phyloP scores from a whole-genome alignment of 176 grass and related monocot genomes.

The Oryza glaberrima region DNA sequence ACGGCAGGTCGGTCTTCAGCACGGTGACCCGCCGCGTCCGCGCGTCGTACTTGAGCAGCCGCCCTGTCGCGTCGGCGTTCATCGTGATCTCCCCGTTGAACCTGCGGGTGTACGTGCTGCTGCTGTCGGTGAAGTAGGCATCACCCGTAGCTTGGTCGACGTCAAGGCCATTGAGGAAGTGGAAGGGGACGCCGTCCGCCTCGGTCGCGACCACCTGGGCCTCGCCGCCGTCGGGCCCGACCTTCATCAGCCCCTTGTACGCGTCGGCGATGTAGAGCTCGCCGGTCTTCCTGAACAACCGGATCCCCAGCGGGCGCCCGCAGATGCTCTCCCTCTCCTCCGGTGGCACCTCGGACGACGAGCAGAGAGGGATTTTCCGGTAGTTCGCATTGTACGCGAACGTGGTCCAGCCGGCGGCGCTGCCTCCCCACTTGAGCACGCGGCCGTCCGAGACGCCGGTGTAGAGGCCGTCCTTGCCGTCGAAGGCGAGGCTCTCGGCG shows the following conservation, averaged over 20 bases:
- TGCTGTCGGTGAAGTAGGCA: constrained; percentile 72
- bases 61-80: constrained; percentile 39
- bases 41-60: constrained; percentile 53
- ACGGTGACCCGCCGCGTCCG: constrained; percentile 31
- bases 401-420: constrained; percentile 37
- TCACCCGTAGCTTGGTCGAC: constrained; percentile 57
- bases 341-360: not conserved
- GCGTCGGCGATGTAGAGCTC: constrained; percentile 72
- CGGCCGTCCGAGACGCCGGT: constrained; percentile 63
- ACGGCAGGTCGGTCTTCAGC: constrained; percentile 23
- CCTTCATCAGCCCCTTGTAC: constrained; percentile 55
- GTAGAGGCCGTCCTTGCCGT: constrained; percentile 47
- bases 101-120: constrained; percentile 43
- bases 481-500: constrained; percentile 67
- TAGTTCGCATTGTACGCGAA: constrained; percentile 51
- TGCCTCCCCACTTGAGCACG: constrained; percentile 59
- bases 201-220: constrained; percentile 25
- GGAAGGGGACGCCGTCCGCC: constrained; percentile 54
- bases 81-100: constrained; percentile 25
- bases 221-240: constrained; percentile 38
- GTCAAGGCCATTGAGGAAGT: constrained; percentile 64
- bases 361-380: constrained; percentile 28
- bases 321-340: constrained; percentile 51
- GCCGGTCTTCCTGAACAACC: constrained; percentile 53
- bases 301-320: constrained; percentile 53